Percentiles rank a stretch among this genome's conserved stretches.
These are phyloP conservation scores for Pontederia paniculata DNA, from an alignment of 176 grass and related monocot genomes.

Conservation along the genomic window DNA sequence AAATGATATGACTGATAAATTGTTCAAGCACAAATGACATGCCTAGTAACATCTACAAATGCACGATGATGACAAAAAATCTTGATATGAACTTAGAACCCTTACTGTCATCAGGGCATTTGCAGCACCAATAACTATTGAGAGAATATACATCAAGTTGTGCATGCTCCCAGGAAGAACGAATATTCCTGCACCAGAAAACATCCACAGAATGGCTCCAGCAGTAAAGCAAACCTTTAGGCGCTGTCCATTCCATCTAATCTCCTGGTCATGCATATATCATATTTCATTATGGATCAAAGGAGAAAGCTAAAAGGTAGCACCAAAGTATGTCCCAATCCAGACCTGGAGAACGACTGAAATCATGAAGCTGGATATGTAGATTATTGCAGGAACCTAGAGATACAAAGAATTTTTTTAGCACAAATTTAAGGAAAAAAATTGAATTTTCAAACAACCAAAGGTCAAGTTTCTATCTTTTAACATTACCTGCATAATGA, in stretches of 20 bases:
- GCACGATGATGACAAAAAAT: neutral
- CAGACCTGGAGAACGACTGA: constrained; percentile 81
- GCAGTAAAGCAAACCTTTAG: constrained; percentile 70
- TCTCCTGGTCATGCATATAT: constrained; percentile 40
- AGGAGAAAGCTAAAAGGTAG: neutral
- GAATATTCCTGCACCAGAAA: constrained; percentile 80
- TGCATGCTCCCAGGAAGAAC: constrained; percentile 61
- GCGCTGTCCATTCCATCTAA: constrained; percentile 73
- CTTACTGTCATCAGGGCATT: constrained; percentile 94
- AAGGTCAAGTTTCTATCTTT: no score
- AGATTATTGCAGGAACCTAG: constrained; percentile 94
- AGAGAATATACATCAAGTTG: constrained; percentile 68
- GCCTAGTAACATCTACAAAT: neutral
- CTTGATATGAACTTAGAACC: neutral
- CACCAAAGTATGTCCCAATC: neutral
- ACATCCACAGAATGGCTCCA: constrained; percentile 90
- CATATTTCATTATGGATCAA: constrained; percentile 17
- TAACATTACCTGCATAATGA: no score
- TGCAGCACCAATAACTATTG: constrained; percentile 61
- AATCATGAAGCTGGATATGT: constrained; percentile 75
- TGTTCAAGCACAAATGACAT: neutral
- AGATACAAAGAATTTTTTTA: constrained; percentile 16
- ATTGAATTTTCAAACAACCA: no score
- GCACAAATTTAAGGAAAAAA: neutral
- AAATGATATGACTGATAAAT: no score